A percentile compares a stretch with the other conserved stretches of the same genome.
Evolutionary conservation across 2,329 filamentous ascomycete species (phyloP).

Genomic region (Penicillium capsulatum): DNA sequence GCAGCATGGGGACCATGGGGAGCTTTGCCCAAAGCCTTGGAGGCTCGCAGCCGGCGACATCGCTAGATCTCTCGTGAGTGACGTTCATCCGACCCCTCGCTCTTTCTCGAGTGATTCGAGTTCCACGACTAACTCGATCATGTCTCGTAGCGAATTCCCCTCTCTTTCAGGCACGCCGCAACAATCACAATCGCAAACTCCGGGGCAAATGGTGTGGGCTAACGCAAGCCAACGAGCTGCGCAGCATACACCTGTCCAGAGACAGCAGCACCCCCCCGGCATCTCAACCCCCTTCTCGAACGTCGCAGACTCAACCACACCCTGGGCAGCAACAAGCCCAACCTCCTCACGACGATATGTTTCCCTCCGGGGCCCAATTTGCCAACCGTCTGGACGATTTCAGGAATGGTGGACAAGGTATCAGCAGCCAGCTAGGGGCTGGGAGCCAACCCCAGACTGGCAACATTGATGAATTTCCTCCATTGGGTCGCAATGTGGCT

Average conservation of each 20-base stretch:
- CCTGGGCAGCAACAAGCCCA: slow-evolving; percentile 44
- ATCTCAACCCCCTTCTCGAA: slow-evolving; percentile 41
- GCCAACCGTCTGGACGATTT: slow-evolving; percentile 53
- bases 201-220: slow-evolving; percentile 54
- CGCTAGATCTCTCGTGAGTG: slow-evolving; percentile 56
- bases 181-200: slow-evolving; percentile 50
- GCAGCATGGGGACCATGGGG: slow-evolving; percentile 49
- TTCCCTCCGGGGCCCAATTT: slow-evolving; percentile 49
- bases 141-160: slow-evolving; percentile 54
- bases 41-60: slow-evolving; percentile 50
- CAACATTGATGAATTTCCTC: slow-evolving; percentile 59
- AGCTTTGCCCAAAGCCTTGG: slow-evolving; percentile 56
- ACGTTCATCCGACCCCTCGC: neutral
- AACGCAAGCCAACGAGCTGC: slow-evolving; percentile 53
- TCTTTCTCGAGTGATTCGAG: slow-evolving; percentile 1
- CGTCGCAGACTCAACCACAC: slow-evolving; percentile 39
- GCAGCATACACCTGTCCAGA: slow-evolving; percentile 52
- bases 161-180: slow-evolving; percentile 57
- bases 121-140: slow-evolving; percentile 11
- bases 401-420: slow-evolving; percentile 53
- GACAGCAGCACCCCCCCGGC: slow-evolving; percentile 47
- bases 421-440: slow-evolving; percentile 50
- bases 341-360: slow-evolving; percentile 46
- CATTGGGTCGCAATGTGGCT: slow-evolving; percentile 51
- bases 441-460: slow-evolving; percentile 52